Conservation (phyloP, 805 yeast genomes). For the Cyberlindnera misumaiensis region DNA sequence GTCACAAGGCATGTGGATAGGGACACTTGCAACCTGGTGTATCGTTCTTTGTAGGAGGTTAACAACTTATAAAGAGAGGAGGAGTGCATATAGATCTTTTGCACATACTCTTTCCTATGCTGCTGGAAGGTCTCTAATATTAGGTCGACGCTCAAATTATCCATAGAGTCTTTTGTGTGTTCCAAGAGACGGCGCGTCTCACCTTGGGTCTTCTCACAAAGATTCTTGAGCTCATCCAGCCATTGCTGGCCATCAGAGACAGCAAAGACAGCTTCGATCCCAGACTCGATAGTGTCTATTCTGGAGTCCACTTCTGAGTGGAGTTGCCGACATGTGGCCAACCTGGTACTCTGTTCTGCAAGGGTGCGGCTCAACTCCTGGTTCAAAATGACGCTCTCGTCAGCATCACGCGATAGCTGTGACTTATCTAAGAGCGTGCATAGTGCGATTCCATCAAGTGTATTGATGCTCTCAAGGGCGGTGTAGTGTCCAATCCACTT, state of each 20-base stretch:
- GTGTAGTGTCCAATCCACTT: slow-evolving; percentile 15
- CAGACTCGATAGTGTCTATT: slow-evolving; percentile 35
- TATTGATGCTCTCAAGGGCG: slow-evolving; percentile 5
- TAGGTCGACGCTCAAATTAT: slow-evolving; percentile 15
- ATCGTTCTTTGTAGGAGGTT: slow-evolving; percentile 28
- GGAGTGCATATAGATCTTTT: slow-evolving; percentile 29
- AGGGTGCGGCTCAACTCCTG: slow-evolving; percentile 16
- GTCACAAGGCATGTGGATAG: slow-evolving; percentile 11
- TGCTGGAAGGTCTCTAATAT: slow-evolving; percentile 18
- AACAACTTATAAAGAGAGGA: slow-evolving; percentile 30
- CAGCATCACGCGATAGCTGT: slow-evolving; percentile 22
- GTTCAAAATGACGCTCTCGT: slow-evolving; percentile 20
- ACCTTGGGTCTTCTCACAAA: slow-evolving; percentile 17
- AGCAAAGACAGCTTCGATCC: slow-evolving; percentile 27
- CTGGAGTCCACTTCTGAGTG: slow-evolving; percentile 31
- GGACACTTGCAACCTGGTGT: slow-evolving; percentile 18
- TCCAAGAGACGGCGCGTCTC: slow-evolving; percentile 19
- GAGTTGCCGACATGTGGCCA: slow-evolving; percentile 33
- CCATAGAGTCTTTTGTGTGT: slow-evolving; percentile 8
- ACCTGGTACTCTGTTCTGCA: slow-evolving; percentile 25
- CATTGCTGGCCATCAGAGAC: slow-evolving; percentile 12
- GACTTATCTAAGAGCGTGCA: slow-evolving; percentile 9
- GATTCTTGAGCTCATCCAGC: slow-evolving; percentile 11
- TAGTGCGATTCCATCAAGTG: slow-evolving; percentile 7
- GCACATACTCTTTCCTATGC: slow-evolving; percentile 23